phyloP scores from a whole-genome alignment of 2,329 filamentous ascomycete species.

The Trichoderma sp. region DNA sequence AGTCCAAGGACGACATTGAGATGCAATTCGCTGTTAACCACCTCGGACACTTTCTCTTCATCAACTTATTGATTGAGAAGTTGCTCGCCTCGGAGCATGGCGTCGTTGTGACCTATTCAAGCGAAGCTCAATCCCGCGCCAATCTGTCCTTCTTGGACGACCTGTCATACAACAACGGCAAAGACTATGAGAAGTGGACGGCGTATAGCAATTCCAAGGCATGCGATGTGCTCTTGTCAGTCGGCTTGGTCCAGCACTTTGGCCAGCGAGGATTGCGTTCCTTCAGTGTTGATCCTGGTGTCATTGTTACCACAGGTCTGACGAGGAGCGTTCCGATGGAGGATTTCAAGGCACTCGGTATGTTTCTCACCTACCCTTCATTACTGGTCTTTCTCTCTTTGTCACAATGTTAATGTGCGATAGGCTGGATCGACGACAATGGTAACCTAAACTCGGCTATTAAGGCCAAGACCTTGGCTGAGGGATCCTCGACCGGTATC shows the following conservation, averaged over 20 bases:
- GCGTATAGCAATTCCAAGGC: constrained; percentile 22
- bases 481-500: background rate
- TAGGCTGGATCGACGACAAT: background rate
- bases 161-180: constrained; percentile 27
- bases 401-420: background rate
- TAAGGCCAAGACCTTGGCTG: background rate
- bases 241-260: constrained; percentile 35
- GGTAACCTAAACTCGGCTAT: background rate
- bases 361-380: background rate
- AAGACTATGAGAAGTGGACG: constrained; percentile 33
- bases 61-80: constrained; percentile 40
- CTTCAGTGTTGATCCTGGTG: constrained; percentile 40
- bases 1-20: constrained; percentile 43
- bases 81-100: constrained; percentile 29
- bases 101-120: constrained; percentile 45
- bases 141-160: constrained; percentile 1
- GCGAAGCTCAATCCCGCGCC: constrained; percentile 30
- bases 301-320: constrained; percentile 32
- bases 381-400: no score
- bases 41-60: constrained; percentile 42
- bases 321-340: constrained; percentile 17
- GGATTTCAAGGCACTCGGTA: background rate
- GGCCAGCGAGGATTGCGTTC: constrained; percentile 33
- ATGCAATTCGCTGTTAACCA: constrained; percentile 39
- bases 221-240: constrained; percentile 18